Evolutionary conservation across 1,139 yeast genomes (phyloP).

Genomic region (Kluyveromyces marxianus): DNA sequence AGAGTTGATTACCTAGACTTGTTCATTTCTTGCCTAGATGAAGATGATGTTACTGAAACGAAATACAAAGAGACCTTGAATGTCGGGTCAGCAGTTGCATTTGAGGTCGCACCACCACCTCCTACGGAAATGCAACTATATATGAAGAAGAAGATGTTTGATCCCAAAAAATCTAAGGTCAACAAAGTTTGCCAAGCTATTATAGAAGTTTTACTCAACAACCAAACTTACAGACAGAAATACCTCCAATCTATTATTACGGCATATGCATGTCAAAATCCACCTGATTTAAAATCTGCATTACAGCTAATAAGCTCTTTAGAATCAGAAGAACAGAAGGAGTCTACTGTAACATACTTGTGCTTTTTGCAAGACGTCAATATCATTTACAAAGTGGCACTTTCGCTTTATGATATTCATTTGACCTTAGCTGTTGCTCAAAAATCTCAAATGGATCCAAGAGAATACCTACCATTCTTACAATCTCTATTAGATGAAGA

Average conservation of each 20-base stretch:
- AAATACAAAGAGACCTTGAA: conserved; percentile 72
- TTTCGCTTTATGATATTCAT: conserved; percentile 77
- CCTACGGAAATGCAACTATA: conserved; percentile 32
- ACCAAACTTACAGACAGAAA: conserved; percentile 45
- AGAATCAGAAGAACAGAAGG: conserved; percentile 45
- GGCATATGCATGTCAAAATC: conserved; percentile 86
- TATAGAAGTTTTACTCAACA: conserved; percentile 44
- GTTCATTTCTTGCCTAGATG: conserved; percentile 77
- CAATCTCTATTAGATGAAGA: conserved; percentile 67
- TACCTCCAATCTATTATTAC: conserved; percentile 79
- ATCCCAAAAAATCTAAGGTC: conserved; percentile 50
- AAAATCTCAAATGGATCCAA: conserved; percentile 95
- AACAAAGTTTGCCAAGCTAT: conserved; percentile 72
- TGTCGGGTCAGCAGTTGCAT: conserved; percentile 25
- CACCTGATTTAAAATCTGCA: conserved; percentile 77
- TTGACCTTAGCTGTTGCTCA: conserved; percentile 83
- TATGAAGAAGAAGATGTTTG: conserved; percentile 33
- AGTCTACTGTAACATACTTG: conserved; percentile 65
- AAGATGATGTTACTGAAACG: conserved; percentile 78
- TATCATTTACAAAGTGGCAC: conserved; percentile 66
- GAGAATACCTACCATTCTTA: conserved; percentile 88
- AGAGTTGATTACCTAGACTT: conserved; percentile 74
- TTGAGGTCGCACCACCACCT: conserved; percentile 29
- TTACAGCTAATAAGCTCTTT: conserved; percentile 50
- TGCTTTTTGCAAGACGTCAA: conserved; percentile 91